Conservation (phyloP, 2,329 filamentous ascomycete genomes). For the Colletotrichum noveboracense region DNA sequence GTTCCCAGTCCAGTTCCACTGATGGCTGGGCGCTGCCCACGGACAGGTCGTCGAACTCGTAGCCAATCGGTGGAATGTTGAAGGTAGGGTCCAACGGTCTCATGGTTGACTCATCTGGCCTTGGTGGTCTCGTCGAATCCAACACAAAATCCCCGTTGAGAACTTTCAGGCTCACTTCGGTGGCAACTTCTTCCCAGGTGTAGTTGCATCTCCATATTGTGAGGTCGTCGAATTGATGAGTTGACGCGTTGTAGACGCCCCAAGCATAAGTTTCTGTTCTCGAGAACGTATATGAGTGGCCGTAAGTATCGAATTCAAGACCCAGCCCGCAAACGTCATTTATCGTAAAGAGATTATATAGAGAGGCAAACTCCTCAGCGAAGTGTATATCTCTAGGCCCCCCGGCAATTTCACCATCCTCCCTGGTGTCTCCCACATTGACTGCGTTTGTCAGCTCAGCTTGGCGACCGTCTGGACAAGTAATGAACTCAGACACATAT, state of each 20-base stretch:
- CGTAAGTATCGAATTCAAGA: background rate
- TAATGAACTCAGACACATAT: background rate
- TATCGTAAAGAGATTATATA: background rate
- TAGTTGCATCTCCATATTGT: background rate
- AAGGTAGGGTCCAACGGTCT: background rate
- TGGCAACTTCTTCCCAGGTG: background rate
- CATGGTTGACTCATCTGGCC: background rate
- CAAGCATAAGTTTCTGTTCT: background rate
- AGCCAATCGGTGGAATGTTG: background rate
- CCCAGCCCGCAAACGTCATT: background rate
- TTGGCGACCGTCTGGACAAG: background rate
- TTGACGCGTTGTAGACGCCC: background rate
- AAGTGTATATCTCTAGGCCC: background rate
- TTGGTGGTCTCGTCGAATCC: background rate
- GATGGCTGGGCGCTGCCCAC: background rate
- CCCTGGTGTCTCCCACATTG: background rate
- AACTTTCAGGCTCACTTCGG: background rate
- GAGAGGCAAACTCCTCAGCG: background rate
- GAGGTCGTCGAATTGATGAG: background rate
- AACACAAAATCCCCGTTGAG: background rate
- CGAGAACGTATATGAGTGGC: too few species aligned
- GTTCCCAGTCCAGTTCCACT: background rate
- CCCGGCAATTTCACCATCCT: background rate
- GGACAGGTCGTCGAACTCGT: background rate
- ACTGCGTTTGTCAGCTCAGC: accelerated